These are phyloP conservation scores for Zelopaecilomyces penicillatus DNA, from an alignment of 2,329 filamentous ascomycete genomes.

Conservation along the genomic window DNA sequence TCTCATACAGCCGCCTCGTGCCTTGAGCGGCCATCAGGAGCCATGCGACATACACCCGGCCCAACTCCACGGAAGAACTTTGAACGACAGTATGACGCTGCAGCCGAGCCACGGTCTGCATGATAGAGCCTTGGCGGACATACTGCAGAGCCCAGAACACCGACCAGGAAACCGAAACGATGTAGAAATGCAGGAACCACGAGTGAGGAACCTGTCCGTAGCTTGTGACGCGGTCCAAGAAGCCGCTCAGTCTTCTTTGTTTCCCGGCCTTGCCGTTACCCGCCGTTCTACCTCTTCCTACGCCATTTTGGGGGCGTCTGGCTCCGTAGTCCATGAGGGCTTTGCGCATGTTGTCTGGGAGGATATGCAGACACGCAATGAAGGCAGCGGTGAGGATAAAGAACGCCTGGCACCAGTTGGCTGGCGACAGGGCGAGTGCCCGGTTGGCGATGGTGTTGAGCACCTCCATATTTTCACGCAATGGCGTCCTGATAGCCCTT, in stretches of 20 bases:
- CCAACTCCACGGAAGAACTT: conserved; percentile 40
- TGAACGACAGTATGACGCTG: conserved; percentile 16
- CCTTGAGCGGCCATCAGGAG: conserved; percentile 69
- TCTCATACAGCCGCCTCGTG: conserved; percentile 67
- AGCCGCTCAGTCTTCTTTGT: not conserved
- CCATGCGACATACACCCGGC: conserved; percentile 61
- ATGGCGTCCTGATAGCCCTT: too few species aligned
- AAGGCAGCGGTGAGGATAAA: conserved; percentile 34
- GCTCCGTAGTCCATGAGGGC: conserved; percentile 45
- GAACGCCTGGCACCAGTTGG: conserved; percentile 35
- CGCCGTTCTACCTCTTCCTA: not conserved
- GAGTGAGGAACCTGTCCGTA: conserved; percentile 64
- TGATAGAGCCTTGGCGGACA: conserved; percentile 41
- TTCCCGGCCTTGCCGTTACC: not conserved
- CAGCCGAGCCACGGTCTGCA: conserved; percentile 39
- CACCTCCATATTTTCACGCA: not conserved
- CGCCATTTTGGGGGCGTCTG: conserved; percentile 22
- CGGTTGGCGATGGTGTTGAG: not conserved
- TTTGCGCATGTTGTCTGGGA: conserved; percentile 36
- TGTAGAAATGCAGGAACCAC: conserved; percentile 87
- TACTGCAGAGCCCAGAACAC: conserved; percentile 67
- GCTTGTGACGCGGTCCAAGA: conserved; percentile 21
- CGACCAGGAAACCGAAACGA: conserved; percentile 60
- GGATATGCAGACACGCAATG: conserved; percentile 33
- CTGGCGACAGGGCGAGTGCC: conserved; percentile 12